Evolutionary conservation across 169 alveolate species (phyloP), one percentile per base, ranked within the genome.

Genomic region (Plasmodium fragile): DNA sequence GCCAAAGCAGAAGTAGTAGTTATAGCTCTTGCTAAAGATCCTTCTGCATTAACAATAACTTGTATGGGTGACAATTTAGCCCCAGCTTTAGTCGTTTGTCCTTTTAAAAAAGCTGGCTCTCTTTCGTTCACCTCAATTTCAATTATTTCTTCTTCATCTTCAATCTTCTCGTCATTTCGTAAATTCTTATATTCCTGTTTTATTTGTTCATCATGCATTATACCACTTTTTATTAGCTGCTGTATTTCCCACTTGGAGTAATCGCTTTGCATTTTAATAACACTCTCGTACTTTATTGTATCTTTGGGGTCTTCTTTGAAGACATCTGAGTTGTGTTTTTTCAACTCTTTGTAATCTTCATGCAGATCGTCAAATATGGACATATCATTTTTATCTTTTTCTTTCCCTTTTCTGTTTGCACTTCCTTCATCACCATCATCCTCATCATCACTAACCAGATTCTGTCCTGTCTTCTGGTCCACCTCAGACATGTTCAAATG

Each of bases 21-120:
- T 36, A 99, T 99, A 6, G 98, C 98, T 92, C 98, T 97, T 32
- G 98, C 97, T 45, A 98, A 83, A 11, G 98, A 92, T 0, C 99
- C 99, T 77, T 98, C 99, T 10, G 98, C 99, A 80, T 97, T 97
- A 65, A 98, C 97, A 11, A 98, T 96, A 34, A 98, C 96, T 92
- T 97, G 97, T 18, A 98, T 97, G 7, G 99, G 99, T 41, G 99
- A 96, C 25, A 98, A 95, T 69, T 96, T 96, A 18, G 96, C 96
- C 28, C 99, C 99, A n/a, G 97, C 95, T 85, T 97, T 98, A 7
- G 99, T 97, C 3, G 99, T 98, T 92, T 98, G 98, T 4, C 99
- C 99, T 70, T 98, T 98, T 16, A 99, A 97, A 96, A 99, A 99
- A 8, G 98, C 97, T 32, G 99, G 99, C 49, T 98, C 99, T 81